Evolutionary conservation across 495 filamentous ascomycete genomes (phyloP).

Genomic region (Paragyromitra xinjiangensis): DNA sequence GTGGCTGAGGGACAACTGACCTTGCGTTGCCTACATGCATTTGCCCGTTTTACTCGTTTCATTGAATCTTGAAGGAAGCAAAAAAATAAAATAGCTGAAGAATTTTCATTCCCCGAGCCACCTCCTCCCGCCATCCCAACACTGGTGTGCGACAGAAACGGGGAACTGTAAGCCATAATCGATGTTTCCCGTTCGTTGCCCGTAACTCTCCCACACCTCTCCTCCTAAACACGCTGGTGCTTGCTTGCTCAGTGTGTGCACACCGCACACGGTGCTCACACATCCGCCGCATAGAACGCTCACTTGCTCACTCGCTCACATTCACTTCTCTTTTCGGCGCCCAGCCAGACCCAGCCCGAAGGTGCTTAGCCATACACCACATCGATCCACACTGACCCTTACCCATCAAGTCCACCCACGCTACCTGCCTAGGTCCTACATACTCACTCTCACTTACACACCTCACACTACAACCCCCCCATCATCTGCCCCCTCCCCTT

Average conservation of each 20-base stretch:
- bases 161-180: constrained; percentile 38
- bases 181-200: constrained; percentile 21
- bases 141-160: constrained; percentile 14
- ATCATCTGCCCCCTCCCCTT: constrained; percentile 14
- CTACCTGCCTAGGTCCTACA: constrained; percentile 21
- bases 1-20: constrained; percentile 15
- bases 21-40: constrained; percentile 24
- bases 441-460: constrained; percentile 34
- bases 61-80: constrained; percentile 16
- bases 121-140: constrained; percentile 6
- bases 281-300: constrained; percentile 5
- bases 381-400: constrained; percentile 24
- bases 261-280: not conserved
- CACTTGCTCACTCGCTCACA: constrained; percentile 9
- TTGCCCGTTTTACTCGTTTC: constrained; percentile 17
- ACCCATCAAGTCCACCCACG: constrained; percentile 40
- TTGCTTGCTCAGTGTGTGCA: not conserved
- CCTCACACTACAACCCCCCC: constrained; percentile 7
- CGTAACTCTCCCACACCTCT: constrained; percentile 28
- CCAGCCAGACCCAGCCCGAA: constrained; percentile 29
- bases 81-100: not conserved
- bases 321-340: constrained; percentile 3
- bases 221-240: constrained; percentile 9
- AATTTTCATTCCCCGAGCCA: constrained; percentile 20
- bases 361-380: constrained; percentile 50